Evolutionary conservation across 2,329 filamentous ascomycete species (phyloP), one percentile per base, ranked within the genome.

Genomic region (Elsinoe necatrix): DNA sequence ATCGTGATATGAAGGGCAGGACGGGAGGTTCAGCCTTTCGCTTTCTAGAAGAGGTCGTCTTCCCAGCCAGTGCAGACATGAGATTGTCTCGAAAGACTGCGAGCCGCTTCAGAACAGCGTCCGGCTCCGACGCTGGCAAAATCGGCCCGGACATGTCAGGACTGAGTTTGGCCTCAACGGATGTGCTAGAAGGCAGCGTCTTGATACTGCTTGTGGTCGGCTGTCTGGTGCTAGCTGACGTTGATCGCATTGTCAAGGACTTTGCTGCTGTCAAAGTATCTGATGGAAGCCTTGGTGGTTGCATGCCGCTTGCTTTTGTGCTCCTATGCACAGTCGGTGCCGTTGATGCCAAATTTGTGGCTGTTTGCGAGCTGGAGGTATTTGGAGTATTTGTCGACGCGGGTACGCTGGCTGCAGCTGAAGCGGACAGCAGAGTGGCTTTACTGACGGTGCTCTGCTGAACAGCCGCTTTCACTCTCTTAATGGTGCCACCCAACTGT

Each of bases 1-100:
- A 93, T 67, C 91, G 89, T 9, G 66, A 83, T 72, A 66, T 85
- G 78, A 67, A 85, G 69, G 60, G 83, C 66, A 66, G 79, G 73
- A 25, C 70, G 64, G 18, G 61, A 56, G 50, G 57, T 51, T 41
- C 59, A 57, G 34, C 55, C 21, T 54, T 56, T 34, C 27, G 61
- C 34, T 25, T 57, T 57, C 54, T 56, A n/a, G 57, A 48, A 76
- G 64, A 83, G 25, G 65, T 66, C 4, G 65, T 64, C 0, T 68
- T 65, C 58, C 69, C 72, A 25, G 71, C 64, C 7, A 78, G 65
- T 4, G 74, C 75, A 41, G 70, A 66, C 4, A 69, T 67, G 18
- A 78, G 69, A 56, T 77, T 77, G 59, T 76, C 69, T 25, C 73
- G 69, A 63, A 78, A 73, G 4, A 66, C 69, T 41, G 69, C 67